Evolutionary conservation across 2,329 filamentous ascomycete species (phyloP), one percentile per base, ranked within the genome.

Genomic region (Penicillium oxalicum): DNA sequence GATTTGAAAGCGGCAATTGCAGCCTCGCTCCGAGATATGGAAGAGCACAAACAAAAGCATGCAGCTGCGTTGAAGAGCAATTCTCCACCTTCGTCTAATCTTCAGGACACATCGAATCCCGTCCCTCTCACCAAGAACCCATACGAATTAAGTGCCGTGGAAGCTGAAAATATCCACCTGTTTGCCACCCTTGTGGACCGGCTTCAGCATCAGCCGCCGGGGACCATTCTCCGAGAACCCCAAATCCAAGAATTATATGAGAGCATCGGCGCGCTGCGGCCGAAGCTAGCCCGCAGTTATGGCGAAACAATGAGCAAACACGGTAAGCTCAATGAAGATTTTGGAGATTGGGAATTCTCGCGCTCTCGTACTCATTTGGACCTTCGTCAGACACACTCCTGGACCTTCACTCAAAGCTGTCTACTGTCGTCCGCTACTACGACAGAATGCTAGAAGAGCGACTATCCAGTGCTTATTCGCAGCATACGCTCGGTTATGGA

Each of bases 251-350:
- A 98, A 70, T 76, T 98, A 4, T 98, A 98, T 66, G 93, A 97
- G 64, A 94, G 91, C 61, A 97, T 98, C 60, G 90, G 91, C n/a
- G 80, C 89, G 12, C 74, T 98, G 54, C 81, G 93, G 43, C 93
- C 93, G 1, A 98, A 98, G 69, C 77, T 98, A 47, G 93, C 93
- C 4, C 82, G 93, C 49, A 96, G 91, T 0, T 96, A 97, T 65
- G 93, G 93, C 47, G 93, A 98, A 73, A 96, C 93, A 0, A 97
- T 98, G 93, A 97, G 93, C 80, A 98, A 98, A 70, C 93, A 97
- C 69, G 91, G 88, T 88, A 74, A 66, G 82, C 71, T 27, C 9
- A 36, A 27, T 5, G 11, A n/a, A 29, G 3, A 33, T 35, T 26
- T 5, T 4, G 11, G 40, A 25, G 6, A 18, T 34, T 6, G 5